Base-by-base conservation (phyloP, 352 stramenopile species). In the Phytophthora rubi region DNA sequence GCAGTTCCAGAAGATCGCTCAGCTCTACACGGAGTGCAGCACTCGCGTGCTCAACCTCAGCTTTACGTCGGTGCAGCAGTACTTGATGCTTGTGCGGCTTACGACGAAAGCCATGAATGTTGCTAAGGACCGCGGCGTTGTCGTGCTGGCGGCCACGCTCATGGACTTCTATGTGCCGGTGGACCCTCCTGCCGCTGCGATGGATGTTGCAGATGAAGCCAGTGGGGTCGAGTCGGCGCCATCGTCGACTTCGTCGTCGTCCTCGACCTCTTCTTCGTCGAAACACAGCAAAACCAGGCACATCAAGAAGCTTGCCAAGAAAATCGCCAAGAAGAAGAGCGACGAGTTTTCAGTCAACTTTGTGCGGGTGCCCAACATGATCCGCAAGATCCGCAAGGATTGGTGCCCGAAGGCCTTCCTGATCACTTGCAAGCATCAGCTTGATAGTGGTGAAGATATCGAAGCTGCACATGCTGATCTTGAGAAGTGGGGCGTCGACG, bases 31-130 rank as follows among this genome's bases (percentile, higher is more conserved):
- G 26, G 73, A 88, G 30, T 82, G 82, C 55, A 93, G 85, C 57
- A 77, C 86, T 21, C 85, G 86, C 13, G 62, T 95, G 53, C 76
- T 95, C 48, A 86, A 92, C 61, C 53, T 95, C 30, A 86, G 74
- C 65, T 95, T 95, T 59, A 84, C 84, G 7, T 91, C 79, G 0
- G 86, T 95, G 62, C 88, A 95, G 77, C 88, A 95, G 63, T 95
- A 95, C 54, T 59, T 95, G 48, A 82, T 89, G 68, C 73, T 92
- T 35, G 76, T 91, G 48, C 82, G 83, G 7, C 65, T 95, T 18
- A 74, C 88, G 7, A 72, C 88, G 9, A 69, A 84, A 53, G 82
- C 82, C 10, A 81, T 95, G 52, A 62, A 85, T 44, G 72, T 68
- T 5, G 85, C 82, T 13, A 88, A 88, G 52, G 83, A 86, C 47